Evolutionary conservation across 1,284 basidiomycete genomes (phyloP).

Genomic region (Boletus semigastroideus): DNA sequence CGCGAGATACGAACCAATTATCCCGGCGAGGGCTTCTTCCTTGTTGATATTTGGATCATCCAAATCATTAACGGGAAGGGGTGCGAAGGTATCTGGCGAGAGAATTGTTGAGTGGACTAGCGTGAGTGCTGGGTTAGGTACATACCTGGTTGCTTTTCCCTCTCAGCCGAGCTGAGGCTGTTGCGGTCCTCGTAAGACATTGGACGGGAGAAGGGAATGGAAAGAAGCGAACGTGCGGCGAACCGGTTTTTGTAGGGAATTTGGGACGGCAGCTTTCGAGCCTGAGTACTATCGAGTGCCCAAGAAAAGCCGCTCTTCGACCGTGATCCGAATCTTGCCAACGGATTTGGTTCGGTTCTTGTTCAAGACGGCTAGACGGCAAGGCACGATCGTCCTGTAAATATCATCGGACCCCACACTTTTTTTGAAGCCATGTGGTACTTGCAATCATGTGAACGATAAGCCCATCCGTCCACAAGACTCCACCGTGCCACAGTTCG

Average conservation of each 20-base stretch:
- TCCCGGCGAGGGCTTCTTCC: conserved; percentile 43
- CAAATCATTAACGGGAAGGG: conserved; percentile 33
- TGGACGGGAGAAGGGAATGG: conserved; percentile 16
- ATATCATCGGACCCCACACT: neutral
- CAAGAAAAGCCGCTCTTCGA: neutral
- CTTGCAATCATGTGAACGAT: neutral
- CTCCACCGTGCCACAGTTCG: too few relatives aligned
- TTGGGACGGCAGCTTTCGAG: neutral
- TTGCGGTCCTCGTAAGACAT: conserved; percentile 36
- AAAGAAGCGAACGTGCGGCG: neutral
- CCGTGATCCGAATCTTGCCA: conserved; percentile 3
- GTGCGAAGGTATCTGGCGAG: neutral
- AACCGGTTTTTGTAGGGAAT: conserved; percentile 13
- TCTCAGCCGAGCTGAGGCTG: conserved; percentile 32
- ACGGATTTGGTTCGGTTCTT: neutral
- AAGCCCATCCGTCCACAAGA: neutral
- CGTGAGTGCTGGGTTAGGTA: neutral
- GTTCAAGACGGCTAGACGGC: neutral
- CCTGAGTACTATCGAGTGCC: neutral
- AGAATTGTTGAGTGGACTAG: neutral
- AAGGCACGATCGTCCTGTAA: neutral
- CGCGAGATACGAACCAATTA: conserved; percentile 30
- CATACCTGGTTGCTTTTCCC: conserved; percentile 24
- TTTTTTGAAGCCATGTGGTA: conserved; percentile 2
- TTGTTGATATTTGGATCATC: conserved; percentile 67